Conservation (phyloP, 768 basidiomycete species). For the Hirschioporus abietinus region DNA sequence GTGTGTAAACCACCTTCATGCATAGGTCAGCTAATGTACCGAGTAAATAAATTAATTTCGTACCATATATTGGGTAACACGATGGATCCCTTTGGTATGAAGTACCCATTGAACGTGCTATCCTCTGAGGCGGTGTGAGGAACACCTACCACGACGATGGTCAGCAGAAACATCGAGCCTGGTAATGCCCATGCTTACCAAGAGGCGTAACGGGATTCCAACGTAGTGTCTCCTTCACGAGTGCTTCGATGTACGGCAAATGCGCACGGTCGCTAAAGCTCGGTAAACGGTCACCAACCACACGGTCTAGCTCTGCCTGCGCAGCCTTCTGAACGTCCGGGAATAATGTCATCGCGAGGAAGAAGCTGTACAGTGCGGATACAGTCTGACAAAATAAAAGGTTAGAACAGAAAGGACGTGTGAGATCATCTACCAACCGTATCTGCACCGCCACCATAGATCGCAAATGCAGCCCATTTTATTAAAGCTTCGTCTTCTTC, state of each 20-base stretch:
- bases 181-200: constrained; percentile 9
- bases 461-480: constrained; percentile 10
- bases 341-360: constrained; percentile 21
- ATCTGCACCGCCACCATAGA: constrained; percentile 9
- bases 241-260: constrained; percentile 21
- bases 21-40: constrained; percentile 1
- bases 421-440: background rate
- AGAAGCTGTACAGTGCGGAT: constrained; percentile 8
- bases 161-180: background rate
- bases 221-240: constrained; percentile 22
- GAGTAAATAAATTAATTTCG: constrained; percentile 9
- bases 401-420: background rate
- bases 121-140: constrained; percentile 24
- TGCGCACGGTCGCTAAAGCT: constrained; percentile 15
- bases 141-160: background rate
- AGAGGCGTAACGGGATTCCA: constrained; percentile 22
- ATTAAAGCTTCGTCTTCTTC: constrained; percentile 5
- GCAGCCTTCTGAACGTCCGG: constrained; percentile 20
- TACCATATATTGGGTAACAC: constrained; percentile 22
- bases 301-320: constrained; percentile 22
- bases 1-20: constrained; percentile 43
- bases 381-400: constrained; percentile 3
- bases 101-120: constrained; percentile 27
- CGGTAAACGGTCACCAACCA: constrained; percentile 24
- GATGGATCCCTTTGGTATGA: constrained; percentile 28